Base-by-base conservation (phyloP, 2,329 filamentous ascomycete species). In the Ascochyta lentis region DNA sequence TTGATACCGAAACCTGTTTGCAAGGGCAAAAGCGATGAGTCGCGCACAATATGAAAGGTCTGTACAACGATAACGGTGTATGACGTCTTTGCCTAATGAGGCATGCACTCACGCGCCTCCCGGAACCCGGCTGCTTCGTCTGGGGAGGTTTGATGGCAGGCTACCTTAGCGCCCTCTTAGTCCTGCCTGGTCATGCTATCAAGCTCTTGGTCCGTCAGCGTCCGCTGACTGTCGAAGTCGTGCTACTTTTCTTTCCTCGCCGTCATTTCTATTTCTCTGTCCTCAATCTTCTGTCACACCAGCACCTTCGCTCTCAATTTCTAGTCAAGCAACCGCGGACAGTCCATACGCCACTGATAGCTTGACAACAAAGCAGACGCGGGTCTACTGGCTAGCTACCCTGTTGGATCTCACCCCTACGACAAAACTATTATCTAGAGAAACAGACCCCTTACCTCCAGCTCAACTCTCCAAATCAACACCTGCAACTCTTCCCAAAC, bases 81-180 rank as follows among this genome's bases (percentile, higher is more conserved):
- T 47, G 41, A 50, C 16, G 47, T 50, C 35, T 16, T n/a, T 13
- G 31, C 35, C 38, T 4, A 13, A 19, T 29, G 27, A 37, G 53
- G 42, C 37, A 50, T 45, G 45, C 34, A 40, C 40, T 50, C 52
- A 35, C 41, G 52, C 46, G 46, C 53, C 53, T 34, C 13, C 38
- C 53, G 53, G 53, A 51, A 51, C 24, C 37, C 53, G 53, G 52
- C 40, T 55, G 23, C 31, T 51, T 51, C 26, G 47, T 47, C 42
- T 40, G 46, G 29, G 34, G 37, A 23, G 15, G 19, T 29, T 15
- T 39, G 19, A 33, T 42, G 33, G 16, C 5, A 6, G 26, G 33
- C 29, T 13, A 29, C 9, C 42, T 43, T 31, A 42, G 47, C 42
- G 44, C 53, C 35, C 47, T 19, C 19, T 19, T 19, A 19, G 41